These are phyloP conservation scores for Epichloe scottii DNA, from an alignment of 2,329 filamentous ascomycete genomes.

Conservation along the genomic window DNA sequence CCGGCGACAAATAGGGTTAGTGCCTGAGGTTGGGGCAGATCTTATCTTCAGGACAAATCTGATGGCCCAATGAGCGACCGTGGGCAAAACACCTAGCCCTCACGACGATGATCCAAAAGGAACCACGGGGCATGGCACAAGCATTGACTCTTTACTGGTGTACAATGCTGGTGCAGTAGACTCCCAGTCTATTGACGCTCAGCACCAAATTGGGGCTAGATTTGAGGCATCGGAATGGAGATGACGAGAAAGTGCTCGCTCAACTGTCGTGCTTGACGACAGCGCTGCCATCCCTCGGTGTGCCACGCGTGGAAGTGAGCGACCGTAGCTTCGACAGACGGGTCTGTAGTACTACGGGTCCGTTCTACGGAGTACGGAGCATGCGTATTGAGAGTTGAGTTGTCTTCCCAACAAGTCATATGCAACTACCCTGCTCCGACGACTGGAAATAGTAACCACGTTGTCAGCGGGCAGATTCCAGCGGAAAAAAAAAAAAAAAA, in stretches of 20 bases:
- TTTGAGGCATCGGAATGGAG: too few relatives aligned
- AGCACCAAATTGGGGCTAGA: too few relatives aligned
- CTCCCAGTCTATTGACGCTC: too few relatives aligned
- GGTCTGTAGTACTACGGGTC: neutral
- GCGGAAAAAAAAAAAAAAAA: neutral
- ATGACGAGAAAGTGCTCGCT: too few relatives aligned
- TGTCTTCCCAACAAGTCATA: neutral
- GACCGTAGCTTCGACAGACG: neutral
- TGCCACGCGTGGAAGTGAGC: too few relatives aligned
- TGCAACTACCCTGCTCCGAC: neutral
- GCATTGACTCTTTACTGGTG: too few relatives aligned
- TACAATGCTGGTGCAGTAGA: too few relatives aligned
- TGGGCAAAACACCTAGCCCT: neutral
- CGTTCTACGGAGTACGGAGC: too few relatives aligned
- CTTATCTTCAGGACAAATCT: neutral
- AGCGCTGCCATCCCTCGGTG: too few relatives aligned
- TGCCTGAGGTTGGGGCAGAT: neutral
- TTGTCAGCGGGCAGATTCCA: neutral
- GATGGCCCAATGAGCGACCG: neutral
- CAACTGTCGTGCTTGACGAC: too few relatives aligned
- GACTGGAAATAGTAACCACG: neutral
- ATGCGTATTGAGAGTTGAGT: neutral
- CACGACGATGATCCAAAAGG: neutral
- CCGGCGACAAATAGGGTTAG: neutral
- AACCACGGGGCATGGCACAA: too few relatives aligned